Base-by-base conservation (phyloP, 2,329 filamentous ascomycete species). In the Fonsecaea erecta region DNA sequence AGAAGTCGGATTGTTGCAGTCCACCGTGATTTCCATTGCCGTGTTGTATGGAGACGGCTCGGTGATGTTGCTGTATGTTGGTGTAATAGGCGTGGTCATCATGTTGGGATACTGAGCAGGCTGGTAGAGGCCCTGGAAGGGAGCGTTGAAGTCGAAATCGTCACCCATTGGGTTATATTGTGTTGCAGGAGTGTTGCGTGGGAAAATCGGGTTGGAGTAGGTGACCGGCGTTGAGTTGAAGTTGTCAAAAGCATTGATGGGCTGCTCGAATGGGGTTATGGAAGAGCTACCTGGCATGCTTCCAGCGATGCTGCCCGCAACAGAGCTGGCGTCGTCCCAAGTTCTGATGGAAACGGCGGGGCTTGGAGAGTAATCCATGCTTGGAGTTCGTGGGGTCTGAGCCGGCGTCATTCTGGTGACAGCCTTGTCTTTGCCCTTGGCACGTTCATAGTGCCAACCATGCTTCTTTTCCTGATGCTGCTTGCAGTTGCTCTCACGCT, bases 391-490 rank as follows among this genome's bases (percentile, higher is more conserved):
- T 37, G 88, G 88, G 26, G 68, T 87, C 83, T 71, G 84, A 77
- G 68, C 81, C 70, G 67, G 79, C 28, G 81, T 81, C 62, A 81
- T 79, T 74, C 68, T 75, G 68, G 51, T 72, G 73, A 61, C 75
- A 11, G 54, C 74, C 80, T 90, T 91, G 75, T 91, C 90, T 74
- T 96, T 97, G 77, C 90, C 93, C 85, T 97, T 97, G 65, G 92
- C 94, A 70, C 94, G 90, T 62, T 93, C 85, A 72, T 97, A 97
- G n/a, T 84, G 84, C 90, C 92, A 97, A 64, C 89, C 89, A 74
- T 98, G 93, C 0, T 92, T 90, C 79, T 97, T 97, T 82, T 98
- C 94, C 93, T 97, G 97, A 80, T 98, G 93, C 78, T 97, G 94
- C 77, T 97, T 97, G 85, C 92, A 96, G 78, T 98, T 98, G 68